Conservation (phyloP, 2,329 filamentous ascomycete genomes). For the Colletotrichum lindemuthianum region DNA sequence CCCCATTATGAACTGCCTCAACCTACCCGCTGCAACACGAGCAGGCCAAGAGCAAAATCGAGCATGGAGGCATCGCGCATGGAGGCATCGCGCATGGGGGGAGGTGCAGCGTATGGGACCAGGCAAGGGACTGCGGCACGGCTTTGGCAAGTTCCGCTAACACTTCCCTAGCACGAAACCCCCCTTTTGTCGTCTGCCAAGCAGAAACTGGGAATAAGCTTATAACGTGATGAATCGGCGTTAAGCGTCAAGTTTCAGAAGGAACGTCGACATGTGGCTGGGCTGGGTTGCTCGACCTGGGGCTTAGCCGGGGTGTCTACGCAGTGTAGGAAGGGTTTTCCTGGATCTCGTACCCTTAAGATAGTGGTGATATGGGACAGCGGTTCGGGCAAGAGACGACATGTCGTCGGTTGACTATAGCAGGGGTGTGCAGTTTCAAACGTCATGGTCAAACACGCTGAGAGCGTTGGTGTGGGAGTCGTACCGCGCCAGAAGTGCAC, state of each 20-base stretch:
- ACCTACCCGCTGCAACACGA: conserved; percentile 16
- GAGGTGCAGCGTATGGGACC: not conserved
- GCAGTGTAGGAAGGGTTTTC: conserved; percentile 1
- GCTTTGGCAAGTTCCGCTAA: conserved; percentile 8
- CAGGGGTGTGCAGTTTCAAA: conserved; percentile 35
- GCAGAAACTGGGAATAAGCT: conserved; percentile 31
- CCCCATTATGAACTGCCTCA: conserved; percentile 32
- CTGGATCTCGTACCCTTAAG: conserved; percentile 17
- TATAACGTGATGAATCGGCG: conserved; percentile 32
- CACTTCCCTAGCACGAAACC: conserved; percentile 23
- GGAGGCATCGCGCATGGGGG: not conserved
- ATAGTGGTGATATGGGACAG: conserved; percentile 26
- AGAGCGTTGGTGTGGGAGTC: conserved; percentile 35
- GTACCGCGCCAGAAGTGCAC: conserved; percentile 28
- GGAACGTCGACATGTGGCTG: conserved; percentile 22
- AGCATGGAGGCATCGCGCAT: conserved; percentile 10
- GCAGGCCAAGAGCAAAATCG: conserved; percentile 25
- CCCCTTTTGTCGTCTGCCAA: conserved; percentile 25
- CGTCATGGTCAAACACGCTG: conserved; percentile 36
- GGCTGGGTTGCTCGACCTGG: conserved; percentile 8
- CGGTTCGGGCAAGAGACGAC: conserved; percentile 27
- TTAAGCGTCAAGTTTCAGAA: conserved; percentile 33
- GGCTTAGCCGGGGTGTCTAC: conserved; percentile 18
- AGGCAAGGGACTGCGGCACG: conserved; percentile 8
- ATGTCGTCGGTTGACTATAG: conserved; percentile 26